phyloP scores from a whole-genome alignment of 2,329 filamentous ascomycete species.

The Diaporthe ilicicola region DNA sequence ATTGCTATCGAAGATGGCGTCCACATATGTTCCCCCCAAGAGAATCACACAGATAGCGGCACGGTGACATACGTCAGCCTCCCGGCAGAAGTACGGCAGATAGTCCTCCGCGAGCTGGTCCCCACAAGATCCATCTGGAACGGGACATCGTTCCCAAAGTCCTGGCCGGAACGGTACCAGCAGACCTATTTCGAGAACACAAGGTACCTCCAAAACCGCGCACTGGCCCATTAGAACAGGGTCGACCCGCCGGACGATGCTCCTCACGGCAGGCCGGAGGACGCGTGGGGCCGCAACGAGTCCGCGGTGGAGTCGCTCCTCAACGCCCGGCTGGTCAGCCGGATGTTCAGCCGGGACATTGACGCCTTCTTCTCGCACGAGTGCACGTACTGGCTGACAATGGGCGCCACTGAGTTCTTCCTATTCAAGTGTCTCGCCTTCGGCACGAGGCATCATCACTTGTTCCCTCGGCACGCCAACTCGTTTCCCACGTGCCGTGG shows the following conservation, averaged over 20 bases:
- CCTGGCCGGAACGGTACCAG: not conserved
- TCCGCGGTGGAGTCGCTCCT: not conserved
- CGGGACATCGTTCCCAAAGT: not conserved
- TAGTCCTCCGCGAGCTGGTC: not conserved
- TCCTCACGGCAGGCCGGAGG: not conserved
- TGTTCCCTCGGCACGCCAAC: not conserved
- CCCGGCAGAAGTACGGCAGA: not conserved
- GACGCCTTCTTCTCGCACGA: slow-evolving; percentile 11
- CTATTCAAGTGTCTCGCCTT: not conserved
- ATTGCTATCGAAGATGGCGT: no score
- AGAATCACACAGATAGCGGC: not conserved
- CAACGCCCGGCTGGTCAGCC: not conserved
- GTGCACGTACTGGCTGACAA: slow-evolving; percentile 1
- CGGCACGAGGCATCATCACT: not conserved
- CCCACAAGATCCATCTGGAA: not conserved
- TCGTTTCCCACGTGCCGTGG: not conserved
- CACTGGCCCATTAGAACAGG: not conserved
- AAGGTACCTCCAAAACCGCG: slow-evolving; percentile 7
- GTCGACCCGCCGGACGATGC: not conserved
- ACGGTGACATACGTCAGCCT: not conserved
- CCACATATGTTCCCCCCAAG: no score
- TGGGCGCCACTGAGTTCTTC: slow-evolving; percentile 11
- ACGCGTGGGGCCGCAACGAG: not conserved
- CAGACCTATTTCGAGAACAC: not conserved
- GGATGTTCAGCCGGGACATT: not conserved